Percentiles rank a stretch among this genome's conserved stretches.
Evolutionary conservation across 306 rosid genomes (phyloP).

Genomic region (Fragaria vesca): DNA sequence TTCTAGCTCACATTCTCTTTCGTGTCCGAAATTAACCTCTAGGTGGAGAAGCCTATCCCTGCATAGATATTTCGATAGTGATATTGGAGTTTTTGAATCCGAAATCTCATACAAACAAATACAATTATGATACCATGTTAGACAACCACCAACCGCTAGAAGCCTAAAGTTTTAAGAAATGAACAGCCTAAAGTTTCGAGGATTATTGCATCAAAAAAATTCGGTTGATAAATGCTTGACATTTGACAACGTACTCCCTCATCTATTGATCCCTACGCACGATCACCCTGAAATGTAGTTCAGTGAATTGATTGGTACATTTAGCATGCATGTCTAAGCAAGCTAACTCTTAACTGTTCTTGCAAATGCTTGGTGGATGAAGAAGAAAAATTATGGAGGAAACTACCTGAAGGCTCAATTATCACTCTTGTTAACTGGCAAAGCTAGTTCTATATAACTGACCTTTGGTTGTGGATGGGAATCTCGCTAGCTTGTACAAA

Average conservation of each 20-base stretch:
- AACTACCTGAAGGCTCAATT: background rate
- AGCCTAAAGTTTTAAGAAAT: background rate
- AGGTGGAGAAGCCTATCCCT: background rate
- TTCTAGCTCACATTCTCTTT: background rate
- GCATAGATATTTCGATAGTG: background rate
- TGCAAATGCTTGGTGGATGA: background rate
- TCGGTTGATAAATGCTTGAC: background rate
- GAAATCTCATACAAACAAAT: background rate
- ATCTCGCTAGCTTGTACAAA: background rate
- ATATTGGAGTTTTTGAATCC: background rate
- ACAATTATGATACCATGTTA: background rate
- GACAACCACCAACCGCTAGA: background rate
- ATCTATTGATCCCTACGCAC: background rate
- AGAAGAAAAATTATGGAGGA: background rate
- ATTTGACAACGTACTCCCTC: background rate
- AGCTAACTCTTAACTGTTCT: background rate
- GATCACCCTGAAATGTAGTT: background rate
- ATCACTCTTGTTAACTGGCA: background rate
- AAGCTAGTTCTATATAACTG: background rate
- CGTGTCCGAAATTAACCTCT: background rate
- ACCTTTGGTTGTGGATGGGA: background rate
- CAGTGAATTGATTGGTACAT: background rate
- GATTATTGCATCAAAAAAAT: no score
- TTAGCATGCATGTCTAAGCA: background rate
- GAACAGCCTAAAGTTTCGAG: no score